phyloP scores from a whole-genome alignment of 2,329 filamentous ascomycete species.

The Aspergillus ruber region DNA sequence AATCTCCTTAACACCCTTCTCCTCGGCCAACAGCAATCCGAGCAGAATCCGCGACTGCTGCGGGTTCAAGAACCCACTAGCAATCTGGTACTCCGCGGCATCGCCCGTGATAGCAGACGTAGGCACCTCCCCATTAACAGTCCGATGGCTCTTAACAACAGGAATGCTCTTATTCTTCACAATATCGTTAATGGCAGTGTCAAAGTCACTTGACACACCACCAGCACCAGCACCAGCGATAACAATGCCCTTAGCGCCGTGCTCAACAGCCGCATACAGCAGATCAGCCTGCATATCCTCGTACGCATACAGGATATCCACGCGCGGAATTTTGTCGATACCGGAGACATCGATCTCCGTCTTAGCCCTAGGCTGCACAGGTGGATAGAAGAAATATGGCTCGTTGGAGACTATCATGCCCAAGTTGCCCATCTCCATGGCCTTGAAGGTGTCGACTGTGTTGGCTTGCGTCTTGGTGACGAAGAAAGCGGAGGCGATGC shows the following conservation, averaged over 20 bases:
- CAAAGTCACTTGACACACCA: slow-evolving; percentile 13
- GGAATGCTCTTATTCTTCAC: slow-evolving; percentile 12
- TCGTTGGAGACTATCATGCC: slow-evolving; percentile 54
- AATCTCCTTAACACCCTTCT: slow-evolving; percentile 7
- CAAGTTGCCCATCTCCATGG: slow-evolving; percentile 51
- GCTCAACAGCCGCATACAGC: slow-evolving; percentile 15
- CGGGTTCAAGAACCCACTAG: slow-evolving; percentile 14
- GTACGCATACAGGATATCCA: slow-evolving; percentile 22
- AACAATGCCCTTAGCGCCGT: slow-evolving; percentile 20
- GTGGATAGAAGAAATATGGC: slow-evolving; percentile 55
- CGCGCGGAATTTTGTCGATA: slow-evolving; percentile 16
- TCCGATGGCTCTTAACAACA: slow-evolving; percentile 17
- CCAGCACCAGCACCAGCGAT: slow-evolving; percentile 20
- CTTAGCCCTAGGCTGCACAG: slow-evolving; percentile 45
- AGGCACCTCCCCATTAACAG: slow-evolving; percentile 20
- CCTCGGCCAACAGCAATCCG: slow-evolving; percentile 7
- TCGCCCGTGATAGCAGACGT: slow-evolving; percentile 9
- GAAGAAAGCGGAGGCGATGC: slow-evolving; percentile 54
- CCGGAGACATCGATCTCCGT: slow-evolving; percentile 10
- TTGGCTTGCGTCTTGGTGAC: slow-evolving; percentile 59
- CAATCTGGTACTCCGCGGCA: slow-evolving; percentile 10
- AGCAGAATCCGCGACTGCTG: slow-evolving; percentile 7
- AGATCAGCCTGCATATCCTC: slow-evolving; percentile 21
- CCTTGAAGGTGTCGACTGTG: slow-evolving; percentile 56
- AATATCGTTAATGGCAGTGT: slow-evolving; percentile 11